Base-by-base conservation (phyloP, 345 rosid genomes). In the Litchi chinensis region DNA sequence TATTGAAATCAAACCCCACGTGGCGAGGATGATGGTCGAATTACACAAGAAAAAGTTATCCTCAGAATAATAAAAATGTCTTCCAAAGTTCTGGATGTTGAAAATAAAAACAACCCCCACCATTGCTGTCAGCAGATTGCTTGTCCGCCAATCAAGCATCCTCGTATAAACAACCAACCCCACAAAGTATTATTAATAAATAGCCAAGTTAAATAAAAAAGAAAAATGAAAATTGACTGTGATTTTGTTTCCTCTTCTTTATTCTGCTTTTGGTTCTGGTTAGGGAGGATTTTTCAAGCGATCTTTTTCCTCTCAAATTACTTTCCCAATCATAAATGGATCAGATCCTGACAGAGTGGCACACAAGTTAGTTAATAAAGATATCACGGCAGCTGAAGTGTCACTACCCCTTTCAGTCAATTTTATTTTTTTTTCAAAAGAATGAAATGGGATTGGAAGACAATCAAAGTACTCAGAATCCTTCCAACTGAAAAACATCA, bases 241-340 rank as follows among this genome's bases (percentile, higher is more conserved):
- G 26, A 32, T 69, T 26, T 70, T 76, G 74, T 74, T 78, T 84
- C 73, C 78, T 76, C 56, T 68, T 71, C 70, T 79, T 73, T 84
- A 76, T 75, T 63, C 74, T 76, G 21, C 65, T 63, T 72, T 65
- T 65, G 59, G 8, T 62, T 54, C 40, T 44, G 40, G 40, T 24
- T n/a, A 18, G 21, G n/a, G 65, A 39, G 15, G 71, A 67, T 16
- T 65, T n/a, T n/a, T 75, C 66, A 65, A 74, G 65, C 44, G 46
- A n/a, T n/a, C n/a, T n/a, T 8, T 59, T 46, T 50, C 62, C 28
- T 68, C 82, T 78, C 79, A 82, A 76, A 78, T 83, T 82, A 78
- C 82, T 82, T 78, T 82, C 84, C 76, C 66, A 77, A 73, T 72
- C 75, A 76, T 73, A 64, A 75, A 48, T 71, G 62, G 65, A 73